Evolutionary conservation across 2,329 filamentous ascomycete genomes (phyloP).

Genomic region (Ophiocordyceps australis): DNA sequence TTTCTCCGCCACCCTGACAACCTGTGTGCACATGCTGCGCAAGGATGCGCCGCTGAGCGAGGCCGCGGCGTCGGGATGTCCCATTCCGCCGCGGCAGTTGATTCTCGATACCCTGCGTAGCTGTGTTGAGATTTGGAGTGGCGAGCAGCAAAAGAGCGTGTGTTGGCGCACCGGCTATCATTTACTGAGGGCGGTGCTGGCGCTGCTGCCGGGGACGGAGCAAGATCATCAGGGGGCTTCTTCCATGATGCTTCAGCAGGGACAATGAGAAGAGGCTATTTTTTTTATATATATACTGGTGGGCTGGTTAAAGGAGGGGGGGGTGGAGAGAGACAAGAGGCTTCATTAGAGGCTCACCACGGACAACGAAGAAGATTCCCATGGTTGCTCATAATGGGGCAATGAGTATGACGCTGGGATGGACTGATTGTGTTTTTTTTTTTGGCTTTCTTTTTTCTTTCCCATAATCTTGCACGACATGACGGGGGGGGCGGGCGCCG

Average conservation of each 20-base stretch:
- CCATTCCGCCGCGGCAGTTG: slow-evolving; percentile 15
- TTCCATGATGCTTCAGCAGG: not conserved
- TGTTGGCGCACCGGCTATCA: slow-evolving; percentile 15
- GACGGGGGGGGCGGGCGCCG: no score
- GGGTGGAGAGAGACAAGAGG: no score
- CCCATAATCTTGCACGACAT: not conserved
- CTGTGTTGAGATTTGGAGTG: slow-evolving; percentile 16
- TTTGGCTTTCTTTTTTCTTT: not conserved
- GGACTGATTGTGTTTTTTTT: no score
- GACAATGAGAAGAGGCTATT: not conserved
- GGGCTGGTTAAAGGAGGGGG: no score
- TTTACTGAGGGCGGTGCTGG: slow-evolving; percentile 9
- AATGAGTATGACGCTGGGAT: no score
- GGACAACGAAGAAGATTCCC: no score
- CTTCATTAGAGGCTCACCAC: no score
- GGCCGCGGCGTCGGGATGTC: slow-evolving; percentile 8
- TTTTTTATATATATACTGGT: no score
- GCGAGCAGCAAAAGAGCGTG: slow-evolving; percentile 14
- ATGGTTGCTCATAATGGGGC: no score
- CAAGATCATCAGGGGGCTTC: not conserved
- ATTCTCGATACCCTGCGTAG: slow-evolving; percentile 14
- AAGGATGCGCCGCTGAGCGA: slow-evolving; percentile 14
- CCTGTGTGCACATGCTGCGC: slow-evolving; percentile 14
- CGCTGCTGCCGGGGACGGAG: slow-evolving; percentile 1
- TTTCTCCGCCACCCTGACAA: slow-evolving; percentile 15